A percentile compares a stretch with the other conserved stretches of the same genome.
These are phyloP conservation scores for Plasmodium knowlesi DNA, from an alignment of 169 alveolate genomes.

Conservation along the genomic window DNA sequence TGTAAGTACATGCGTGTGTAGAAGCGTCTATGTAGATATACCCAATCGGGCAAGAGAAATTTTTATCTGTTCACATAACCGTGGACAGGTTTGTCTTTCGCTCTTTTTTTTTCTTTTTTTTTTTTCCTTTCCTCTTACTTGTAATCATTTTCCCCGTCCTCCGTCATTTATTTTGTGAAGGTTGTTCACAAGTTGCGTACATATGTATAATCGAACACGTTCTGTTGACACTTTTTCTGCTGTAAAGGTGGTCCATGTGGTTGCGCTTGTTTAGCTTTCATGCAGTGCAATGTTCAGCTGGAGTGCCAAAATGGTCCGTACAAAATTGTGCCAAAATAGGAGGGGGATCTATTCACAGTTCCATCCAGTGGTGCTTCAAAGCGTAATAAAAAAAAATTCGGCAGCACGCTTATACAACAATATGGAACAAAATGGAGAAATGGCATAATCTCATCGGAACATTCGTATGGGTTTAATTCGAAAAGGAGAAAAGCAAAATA, in stretches of 20 bases:
- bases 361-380: neutral
- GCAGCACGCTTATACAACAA: neutral
- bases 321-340: neutral
- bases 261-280: neutral
- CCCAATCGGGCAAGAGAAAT: neutral
- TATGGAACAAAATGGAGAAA: neutral
- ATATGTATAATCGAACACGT: neutral
- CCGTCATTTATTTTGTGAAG: constrained; percentile 31
- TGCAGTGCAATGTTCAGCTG: neutral
- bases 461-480: neutral
- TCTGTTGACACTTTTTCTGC: neutral
- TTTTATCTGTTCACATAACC: neutral
- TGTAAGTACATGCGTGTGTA: neutral
- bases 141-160: constrained; percentile 37
- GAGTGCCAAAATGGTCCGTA: neutral
- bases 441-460: neutral
- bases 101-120: neutral
- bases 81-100: neutral
- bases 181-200: neutral
- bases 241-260: neutral
- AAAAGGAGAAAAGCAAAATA: neutral
- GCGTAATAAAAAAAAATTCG: neutral
- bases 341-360: neutral
- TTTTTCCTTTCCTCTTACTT: constrained; percentile 1
- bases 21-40: neutral